Evolutionary conservation across 2,329 filamentous ascomycete genomes (phyloP).

Genomic region (Dryadomyces quercus-mongolicae): DNA sequence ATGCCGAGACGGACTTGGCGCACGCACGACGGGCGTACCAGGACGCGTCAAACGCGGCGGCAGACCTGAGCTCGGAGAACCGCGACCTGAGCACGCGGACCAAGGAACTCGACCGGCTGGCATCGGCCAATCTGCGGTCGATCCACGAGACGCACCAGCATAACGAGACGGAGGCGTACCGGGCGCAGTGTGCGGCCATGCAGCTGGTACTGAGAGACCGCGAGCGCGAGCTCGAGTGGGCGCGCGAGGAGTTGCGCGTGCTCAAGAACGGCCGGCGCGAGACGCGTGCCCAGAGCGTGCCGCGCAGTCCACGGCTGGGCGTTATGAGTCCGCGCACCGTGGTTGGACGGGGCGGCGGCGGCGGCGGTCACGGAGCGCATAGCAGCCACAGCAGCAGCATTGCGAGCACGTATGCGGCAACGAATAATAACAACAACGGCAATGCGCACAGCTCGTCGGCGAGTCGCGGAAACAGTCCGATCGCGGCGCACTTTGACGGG

Average conservation of each 20-base stretch:
- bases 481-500: constrained; percentile 16
- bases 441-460: constrained; percentile 15
- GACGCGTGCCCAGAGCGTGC: constrained; percentile 43
- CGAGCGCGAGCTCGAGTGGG: constrained; percentile 36
- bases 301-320: constrained; percentile 42
- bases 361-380: neutral
- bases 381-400: constrained; percentile 15
- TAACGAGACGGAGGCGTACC: constrained; percentile 21
- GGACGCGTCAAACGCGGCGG: constrained; percentile 35
- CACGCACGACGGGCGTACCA: constrained; percentile 50
- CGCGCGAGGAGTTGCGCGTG: constrained; percentile 34
- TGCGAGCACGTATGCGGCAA: constrained; percentile 3
- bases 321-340: constrained; percentile 37
- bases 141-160: constrained; percentile 35
- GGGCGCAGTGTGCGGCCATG: constrained; percentile 28
- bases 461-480: constrained; percentile 40
- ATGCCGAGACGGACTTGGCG: constrained; percentile 34
- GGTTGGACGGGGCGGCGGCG: constrained; percentile 14
- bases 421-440: constrained; percentile 11
- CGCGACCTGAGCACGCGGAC: constrained; percentile 29
- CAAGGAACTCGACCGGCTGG: constrained; percentile 27
- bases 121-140: constrained; percentile 30
- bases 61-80: constrained; percentile 33
- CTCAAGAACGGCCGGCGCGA: constrained; percentile 39
- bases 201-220: constrained; percentile 32